Evolutionary conservation across 176 grass and related monocot species (phyloP).

Genomic region (Otatea glauca): DNA sequence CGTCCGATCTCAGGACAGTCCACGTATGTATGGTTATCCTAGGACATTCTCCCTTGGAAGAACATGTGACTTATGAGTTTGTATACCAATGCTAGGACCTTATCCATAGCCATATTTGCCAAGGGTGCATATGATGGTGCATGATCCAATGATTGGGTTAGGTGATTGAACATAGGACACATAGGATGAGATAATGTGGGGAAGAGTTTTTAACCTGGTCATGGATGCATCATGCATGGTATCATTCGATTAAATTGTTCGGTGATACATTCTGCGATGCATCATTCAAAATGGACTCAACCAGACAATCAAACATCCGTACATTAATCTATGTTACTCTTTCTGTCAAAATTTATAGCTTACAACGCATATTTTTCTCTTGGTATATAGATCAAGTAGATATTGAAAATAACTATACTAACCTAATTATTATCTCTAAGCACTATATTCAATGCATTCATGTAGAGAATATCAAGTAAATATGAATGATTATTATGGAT

Average conservation of each 20-base stretch:
- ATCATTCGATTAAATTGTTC: neutral
- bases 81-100: constrained; percentile 17
- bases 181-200: neutral
- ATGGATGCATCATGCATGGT: neutral
- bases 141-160: neutral
- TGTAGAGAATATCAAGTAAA: too few species aligned
- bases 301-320: neutral
- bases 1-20: too few species aligned
- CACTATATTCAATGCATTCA: too few species aligned
- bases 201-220: neutral
- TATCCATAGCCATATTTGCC: neutral
- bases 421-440: too few species aligned
- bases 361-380: too few species aligned
- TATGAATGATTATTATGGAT: too few species aligned
- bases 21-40: neutral
- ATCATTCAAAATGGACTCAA: neutral
- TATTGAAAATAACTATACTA: too few species aligned
- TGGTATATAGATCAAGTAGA: too few species aligned
- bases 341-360: too few species aligned
- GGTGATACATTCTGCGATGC: neutral
- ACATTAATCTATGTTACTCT: neutral
- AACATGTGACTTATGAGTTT: neutral
- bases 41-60: neutral
- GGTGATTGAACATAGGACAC: neutral
- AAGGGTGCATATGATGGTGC: neutral